phyloP scores from a whole-genome alignment of 306 rosid genomes.

The Cyclanthera cordifolia region DNA sequence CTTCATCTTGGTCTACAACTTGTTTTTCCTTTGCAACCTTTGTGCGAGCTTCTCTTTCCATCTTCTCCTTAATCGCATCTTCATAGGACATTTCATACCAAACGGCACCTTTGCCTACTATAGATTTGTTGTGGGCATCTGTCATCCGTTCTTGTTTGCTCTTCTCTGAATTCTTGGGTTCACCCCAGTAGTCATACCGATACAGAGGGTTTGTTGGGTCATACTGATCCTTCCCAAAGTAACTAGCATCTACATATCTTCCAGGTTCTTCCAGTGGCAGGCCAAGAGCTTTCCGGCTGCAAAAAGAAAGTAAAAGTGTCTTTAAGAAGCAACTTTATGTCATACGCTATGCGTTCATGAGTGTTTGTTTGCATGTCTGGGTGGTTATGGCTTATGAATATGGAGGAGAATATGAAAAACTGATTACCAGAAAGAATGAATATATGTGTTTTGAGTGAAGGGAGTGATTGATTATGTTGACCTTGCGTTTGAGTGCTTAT shows the following conservation, averaged over 20 bases:
- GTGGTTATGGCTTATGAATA: background rate
- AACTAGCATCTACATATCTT: conserved; percentile 62
- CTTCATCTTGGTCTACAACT: conserved; percentile 7
- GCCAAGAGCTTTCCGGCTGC: conserved; percentile 74
- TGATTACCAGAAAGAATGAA: too few species aligned
- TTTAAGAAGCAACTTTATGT: background rate
- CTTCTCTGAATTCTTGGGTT: conserved; percentile 90
- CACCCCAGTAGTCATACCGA: conserved; percentile 93
- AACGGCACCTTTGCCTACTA: conserved; percentile 57
- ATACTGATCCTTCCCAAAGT: conserved; percentile 59
- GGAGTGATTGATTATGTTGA: too few species aligned
- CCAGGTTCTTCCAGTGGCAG: conserved; percentile 95
- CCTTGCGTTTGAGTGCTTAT: too few species aligned
- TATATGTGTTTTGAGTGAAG: too few species aligned
- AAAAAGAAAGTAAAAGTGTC: conserved; percentile 8
- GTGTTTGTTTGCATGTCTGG: background rate
- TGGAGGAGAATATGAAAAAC: too few species aligned
- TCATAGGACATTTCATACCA: conserved; percentile 77
- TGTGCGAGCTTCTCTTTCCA: conserved; percentile 39
- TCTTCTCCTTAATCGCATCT: conserved; percentile 42
- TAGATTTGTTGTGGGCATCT: conserved; percentile 72
- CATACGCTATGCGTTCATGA: background rate
- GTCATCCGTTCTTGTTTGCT: conserved; percentile 63
- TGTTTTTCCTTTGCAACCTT: conserved; percentile 22
- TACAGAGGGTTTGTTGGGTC: conserved; percentile 75